Evolutionary conservation across 768 basidiomycete genomes (phyloP).

Genomic region (Neoboletus brunneissimus): DNA sequence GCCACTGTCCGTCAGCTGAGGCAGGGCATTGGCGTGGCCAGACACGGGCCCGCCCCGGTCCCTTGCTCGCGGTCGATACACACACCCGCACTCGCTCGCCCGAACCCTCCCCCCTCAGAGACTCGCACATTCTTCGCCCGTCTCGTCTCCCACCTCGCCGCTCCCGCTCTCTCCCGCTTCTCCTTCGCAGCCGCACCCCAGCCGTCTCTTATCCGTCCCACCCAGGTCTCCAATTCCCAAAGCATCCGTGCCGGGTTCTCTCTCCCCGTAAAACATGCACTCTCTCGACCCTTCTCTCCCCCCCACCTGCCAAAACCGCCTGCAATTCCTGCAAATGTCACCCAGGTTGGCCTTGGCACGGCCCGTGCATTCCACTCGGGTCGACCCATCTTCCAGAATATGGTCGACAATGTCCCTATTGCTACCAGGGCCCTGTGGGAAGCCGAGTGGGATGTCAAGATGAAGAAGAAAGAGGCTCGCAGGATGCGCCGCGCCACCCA

Average conservation of each 20-base stretch:
- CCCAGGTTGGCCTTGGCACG: slow-evolving; percentile 72
- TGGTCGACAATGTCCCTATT: slow-evolving; percentile 80
- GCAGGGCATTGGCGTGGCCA: slow-evolving; percentile 18
- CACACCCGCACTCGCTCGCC: slow-evolving; percentile 36
- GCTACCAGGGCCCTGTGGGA: slow-evolving; percentile 70
- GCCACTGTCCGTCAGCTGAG: slow-evolving; percentile 24
- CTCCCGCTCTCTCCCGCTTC: slow-evolving; percentile 47
- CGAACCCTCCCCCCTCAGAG: slow-evolving; percentile 29
- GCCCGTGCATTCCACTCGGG: slow-evolving; percentile 73
- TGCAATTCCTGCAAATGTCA: slow-evolving; percentile 45
- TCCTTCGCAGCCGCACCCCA: slow-evolving; percentile 13
- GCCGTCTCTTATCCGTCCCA: slow-evolving; percentile 11
- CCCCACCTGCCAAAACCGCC: slow-evolving; percentile 61
- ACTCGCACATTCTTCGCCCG: slow-evolving; percentile 54
- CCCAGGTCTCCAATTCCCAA: slow-evolving; percentile 24
- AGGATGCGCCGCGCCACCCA: slow-evolving; percentile 23
- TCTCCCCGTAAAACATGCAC: slow-evolving; percentile 49
- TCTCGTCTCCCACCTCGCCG: slow-evolving; percentile 54
- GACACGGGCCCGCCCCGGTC: background rate
- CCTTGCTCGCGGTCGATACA: slow-evolving; percentile 42
- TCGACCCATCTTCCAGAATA: slow-evolving; percentile 74
- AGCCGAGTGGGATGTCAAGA: slow-evolving; percentile 63
- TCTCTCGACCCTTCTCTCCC: slow-evolving; percentile 44
- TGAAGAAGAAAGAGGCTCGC: slow-evolving; percentile 41
- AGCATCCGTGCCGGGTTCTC: slow-evolving; percentile 56